Evolutionary conservation across 768 basidiomycete species (phyloP).

Genomic region (Imleria badia): DNA sequence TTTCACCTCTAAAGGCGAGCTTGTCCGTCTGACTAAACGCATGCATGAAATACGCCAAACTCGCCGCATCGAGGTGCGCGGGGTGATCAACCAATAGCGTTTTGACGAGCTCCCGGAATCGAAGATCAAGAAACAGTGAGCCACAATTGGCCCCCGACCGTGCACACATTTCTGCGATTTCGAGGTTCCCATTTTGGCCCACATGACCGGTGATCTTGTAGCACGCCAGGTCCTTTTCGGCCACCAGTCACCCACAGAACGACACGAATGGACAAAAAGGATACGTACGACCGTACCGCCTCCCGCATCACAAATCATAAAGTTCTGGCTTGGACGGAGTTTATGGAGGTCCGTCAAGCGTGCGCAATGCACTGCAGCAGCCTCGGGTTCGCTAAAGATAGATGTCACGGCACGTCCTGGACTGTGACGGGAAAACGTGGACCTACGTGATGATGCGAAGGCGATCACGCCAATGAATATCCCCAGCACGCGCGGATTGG

Average conservation of each 20-base stretch:
- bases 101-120: slow-evolving; percentile 80
- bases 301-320: slow-evolving; percentile 91
- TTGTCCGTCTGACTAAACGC: slow-evolving; percentile 90
- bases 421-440: slow-evolving; percentile 3
- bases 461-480: slow-evolving; percentile 75
- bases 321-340: slow-evolving; percentile 76
- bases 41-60: slow-evolving; percentile 85
- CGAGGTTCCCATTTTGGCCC: slow-evolving; percentile 72
- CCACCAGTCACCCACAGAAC: slow-evolving; percentile 2
- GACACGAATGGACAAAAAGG: slow-evolving; percentile 5
- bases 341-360: slow-evolving; percentile 79
- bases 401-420: background rate
- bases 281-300: slow-evolving; percentile 69
- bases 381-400: slow-evolving; percentile 61
- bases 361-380: slow-evolving; percentile 89
- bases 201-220: slow-evolving; percentile 83
- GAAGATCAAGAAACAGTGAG: slow-evolving; percentile 82
- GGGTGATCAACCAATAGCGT: slow-evolving; percentile 81
- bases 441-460: slow-evolving; percentile 75
- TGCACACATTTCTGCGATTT: slow-evolving; percentile 90
- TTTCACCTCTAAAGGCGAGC: slow-evolving; percentile 66
- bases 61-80: slow-evolving; percentile 77
- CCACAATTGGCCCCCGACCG: slow-evolving; percentile 87
- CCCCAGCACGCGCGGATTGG: slow-evolving; percentile 65
- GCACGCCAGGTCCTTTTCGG: slow-evolving; percentile 43